Percentiles rank a stretch among this genome's conserved stretches.
phyloP scores from a whole-genome alignment of 805 yeast genomes.

The Starmerella khaoyaiensis region DNA sequence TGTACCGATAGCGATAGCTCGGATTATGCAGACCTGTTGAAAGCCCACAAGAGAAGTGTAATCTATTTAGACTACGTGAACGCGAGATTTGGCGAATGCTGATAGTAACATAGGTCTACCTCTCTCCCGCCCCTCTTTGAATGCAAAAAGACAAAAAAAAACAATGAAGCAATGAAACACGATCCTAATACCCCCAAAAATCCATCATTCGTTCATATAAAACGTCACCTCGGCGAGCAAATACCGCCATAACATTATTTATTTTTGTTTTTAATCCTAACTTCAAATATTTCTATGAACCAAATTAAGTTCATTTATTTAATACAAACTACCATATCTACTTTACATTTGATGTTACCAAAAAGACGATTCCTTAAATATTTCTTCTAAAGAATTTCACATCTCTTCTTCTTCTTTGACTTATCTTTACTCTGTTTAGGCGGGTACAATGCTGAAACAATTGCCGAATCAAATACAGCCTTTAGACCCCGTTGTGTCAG shows the following conservation, averaged over 20 bases:
- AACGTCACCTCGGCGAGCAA: background rate
- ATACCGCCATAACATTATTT: background rate
- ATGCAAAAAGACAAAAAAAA: no score
- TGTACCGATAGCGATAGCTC: constrained; percentile 31
- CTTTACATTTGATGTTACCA: no score
- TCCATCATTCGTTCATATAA: no score
- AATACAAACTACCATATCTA: no score
- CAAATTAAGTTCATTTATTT: no score
- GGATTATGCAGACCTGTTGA: constrained; percentile 31
- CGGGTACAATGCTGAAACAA: constrained; percentile 95
- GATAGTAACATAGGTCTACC: background rate
- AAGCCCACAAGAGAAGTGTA: constrained; percentile 17
- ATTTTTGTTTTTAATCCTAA: no score
- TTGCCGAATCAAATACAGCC: constrained; percentile 97
- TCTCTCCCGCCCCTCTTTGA: background rate
- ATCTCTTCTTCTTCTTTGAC: constrained; percentile 51
- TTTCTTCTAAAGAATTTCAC: constrained; percentile 77
- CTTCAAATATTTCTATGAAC: no score
- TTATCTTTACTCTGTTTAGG: constrained; percentile 46
- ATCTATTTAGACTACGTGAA: constrained; percentile 19
- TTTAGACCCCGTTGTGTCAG: constrained; percentile 92
- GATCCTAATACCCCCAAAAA: background rate
- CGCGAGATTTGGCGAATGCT: constrained; percentile 14
- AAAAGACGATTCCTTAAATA: no score
- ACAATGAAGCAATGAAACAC: background rate